Base-by-base conservation (phyloP, 345 rosid species). In the Cardamine resedifolia region DNA sequence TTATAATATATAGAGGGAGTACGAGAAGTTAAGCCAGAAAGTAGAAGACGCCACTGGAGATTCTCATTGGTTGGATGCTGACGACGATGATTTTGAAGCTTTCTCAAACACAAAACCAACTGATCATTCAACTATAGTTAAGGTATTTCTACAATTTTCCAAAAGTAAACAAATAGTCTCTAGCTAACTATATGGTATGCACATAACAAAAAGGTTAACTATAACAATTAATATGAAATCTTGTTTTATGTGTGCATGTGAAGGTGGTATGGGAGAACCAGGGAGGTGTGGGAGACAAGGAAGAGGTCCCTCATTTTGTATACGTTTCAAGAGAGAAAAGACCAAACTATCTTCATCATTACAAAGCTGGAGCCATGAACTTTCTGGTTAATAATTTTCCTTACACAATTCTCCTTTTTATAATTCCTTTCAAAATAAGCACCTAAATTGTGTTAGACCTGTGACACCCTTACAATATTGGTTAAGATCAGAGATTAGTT, bases 231-330 rank as follows among this genome's bases (percentile, higher is more conserved):
- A 12, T 6, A 56, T 60, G 20, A 6, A 19, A 11, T 14, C 16
- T 21, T 28, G 60, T 64, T 15, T 20, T 8, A 41, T 41, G 24
- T 51, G 43, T 56, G 10, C 43, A 10, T 21, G 33, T 55, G 52
- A 28, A 92, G 96, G 77, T 86, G 18, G 31, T 88, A 67, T 70
- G 82, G 82, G 88, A 86, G 65, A 85, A 87, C 28, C 68, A 70
- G 20, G 79, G 65, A 23, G 61, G 7, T 28, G 23, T 16, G 10
- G 72, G 63, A 10, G 70, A 79, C 21, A 83, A 38, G 2, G 15
- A 65, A 33, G 70, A 65, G 2, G 51, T 87, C 30, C 91, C 96
- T 1, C 85, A 76, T 73, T 23, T 87, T 57, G 61, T 87, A 2
- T 90, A 7, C 81, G 80, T 64, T 57, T 57, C 62, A 18, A 31